Percentiles rank a stretch among this genome's conserved stretches.
phyloP scores from a whole-genome alignment of 1,284 basidiomycete species.

The Kwoniella shivajii region DNA sequence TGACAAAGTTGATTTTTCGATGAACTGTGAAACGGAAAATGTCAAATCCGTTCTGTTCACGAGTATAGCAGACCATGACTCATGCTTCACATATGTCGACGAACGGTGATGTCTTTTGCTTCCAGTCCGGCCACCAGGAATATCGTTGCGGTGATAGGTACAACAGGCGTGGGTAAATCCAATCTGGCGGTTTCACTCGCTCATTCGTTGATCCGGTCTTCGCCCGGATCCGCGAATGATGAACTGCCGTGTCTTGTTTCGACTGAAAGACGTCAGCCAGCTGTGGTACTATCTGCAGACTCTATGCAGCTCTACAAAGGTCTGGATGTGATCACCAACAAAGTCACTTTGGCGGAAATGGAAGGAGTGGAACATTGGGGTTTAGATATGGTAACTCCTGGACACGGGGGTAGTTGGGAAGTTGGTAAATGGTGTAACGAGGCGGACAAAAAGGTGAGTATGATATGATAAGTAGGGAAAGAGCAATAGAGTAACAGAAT shows the following conservation, averaged over 20 bases:
- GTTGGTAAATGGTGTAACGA: slow-evolving; percentile 69
- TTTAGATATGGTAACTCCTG: slow-evolving; percentile 82
- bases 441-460: slow-evolving; percentile 66
- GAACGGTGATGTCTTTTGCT: neutral
- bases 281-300: slow-evolving; percentile 82
- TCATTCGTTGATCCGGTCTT: slow-evolving; percentile 47
- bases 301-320: slow-evolving; percentile 98
- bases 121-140: neutral
- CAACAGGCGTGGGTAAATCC: slow-evolving; percentile 96
- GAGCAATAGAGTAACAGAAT: too few relatives aligned
- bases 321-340: slow-evolving; percentile 93
- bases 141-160: slow-evolving; percentile 79
- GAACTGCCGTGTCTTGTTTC: too few relatives aligned
- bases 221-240: neutral
- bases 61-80: neutral
- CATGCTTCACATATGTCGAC: neutral
- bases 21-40: too few relatives aligned
- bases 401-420: slow-evolving; percentile 82
- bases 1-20: too few relatives aligned
- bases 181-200: slow-evolving; percentile 88
- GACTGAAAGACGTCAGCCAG: neutral
- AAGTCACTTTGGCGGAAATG: slow-evolving; percentile 76
- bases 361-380: slow-evolving; percentile 83
- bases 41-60: too few relatives aligned
- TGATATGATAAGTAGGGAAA: too few relatives aligned